A percentile compares a stretch with the other conserved stretches of the same genome.
phyloP scores from a whole-genome alignment of 805 yeast species.

The Limtongia smithiae region DNA sequence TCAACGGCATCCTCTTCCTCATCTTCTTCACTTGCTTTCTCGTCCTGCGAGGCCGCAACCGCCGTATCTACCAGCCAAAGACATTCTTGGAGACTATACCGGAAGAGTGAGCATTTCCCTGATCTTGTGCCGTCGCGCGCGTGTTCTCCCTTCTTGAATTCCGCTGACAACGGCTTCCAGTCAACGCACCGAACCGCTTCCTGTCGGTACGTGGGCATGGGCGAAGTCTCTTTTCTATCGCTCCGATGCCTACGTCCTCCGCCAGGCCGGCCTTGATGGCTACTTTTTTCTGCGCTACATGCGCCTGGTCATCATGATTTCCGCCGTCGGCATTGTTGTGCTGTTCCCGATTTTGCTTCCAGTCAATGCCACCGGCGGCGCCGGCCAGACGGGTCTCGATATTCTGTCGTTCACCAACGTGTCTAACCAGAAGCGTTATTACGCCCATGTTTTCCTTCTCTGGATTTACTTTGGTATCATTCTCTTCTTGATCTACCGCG shows the following conservation, averaged over 20 bases:
- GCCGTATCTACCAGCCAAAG: constrained; percentile 81
- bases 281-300: constrained; percentile 83
- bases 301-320: constrained; percentile 50
- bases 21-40: constrained; percentile 61
- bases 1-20: constrained; percentile 65
- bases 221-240: constrained; percentile 56
- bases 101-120: constrained; percentile 21
- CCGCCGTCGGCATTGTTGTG: constrained; percentile 53
- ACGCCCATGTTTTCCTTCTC: constrained; percentile 78
- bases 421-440: constrained; percentile 58
- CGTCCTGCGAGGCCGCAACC: constrained; percentile 59
- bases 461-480: constrained; percentile 74
- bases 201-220: constrained; percentile 71
- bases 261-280: constrained; percentile 92
- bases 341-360: constrained; percentile 75
- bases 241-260: constrained; percentile 70
- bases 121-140: not conserved
- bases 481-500: constrained; percentile 75
- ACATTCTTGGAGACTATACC: constrained; percentile 57
- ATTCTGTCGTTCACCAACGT: constrained; percentile 76
- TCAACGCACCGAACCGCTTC: constrained; percentile 63
- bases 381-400: constrained; percentile 64
- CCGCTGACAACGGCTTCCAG: constrained; percentile 6
- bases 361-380: constrained; percentile 64
- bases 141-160: not conserved